Base-by-base conservation (phyloP, 2,329 filamentous ascomycete species). In the Xylaria sp. region DNA sequence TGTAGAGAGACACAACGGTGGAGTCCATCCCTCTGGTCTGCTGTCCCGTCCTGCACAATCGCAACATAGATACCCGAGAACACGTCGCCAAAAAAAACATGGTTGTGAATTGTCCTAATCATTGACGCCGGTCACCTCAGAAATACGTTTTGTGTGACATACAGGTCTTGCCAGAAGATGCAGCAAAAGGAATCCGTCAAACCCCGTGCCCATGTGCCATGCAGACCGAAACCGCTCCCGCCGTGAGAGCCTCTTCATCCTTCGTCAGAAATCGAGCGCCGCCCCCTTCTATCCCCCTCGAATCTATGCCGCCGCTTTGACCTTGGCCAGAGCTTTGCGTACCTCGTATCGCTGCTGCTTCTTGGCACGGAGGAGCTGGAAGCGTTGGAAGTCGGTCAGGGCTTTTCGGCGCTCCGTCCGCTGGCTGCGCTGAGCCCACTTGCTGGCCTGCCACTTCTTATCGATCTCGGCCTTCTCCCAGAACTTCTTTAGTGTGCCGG, bases 281-380 rank as follows among this genome's bases (percentile, higher is more conserved):
- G 51, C 53, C 61, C 66, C 66, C 51, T 49, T 59, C 63, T 63
- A 71, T 67, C 62, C 69, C 68, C 65, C 22, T 64, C 42, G 67
- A 68, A 78, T 79, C 85, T 92, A 93, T 82, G 92, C 90, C 78
- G 90, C 85, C 78, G 92, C 90, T 87, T 92, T 92, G 85, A 97
- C 86, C 90, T 97, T 97, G 81, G 94, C 93, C 81, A 96, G 88
- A 79, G 93, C 91, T 92, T 97, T 98, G 86, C 92, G 92, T 85
- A 97, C 91, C 89, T 97, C 94, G 86, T 96, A 98, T 82, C 94
- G 92, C 83, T 94, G 93, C 91, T 97, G 94, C 91, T 99, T 99
- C 92, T 95, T 96, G 86, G 98, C 88, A 85, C 95, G 91, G 90
- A 98, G 88, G 79, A 98, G 96, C 92, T 99, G 97, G 93, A 98